Base-by-base conservation (phyloP, 2,329 filamentous ascomycete genomes). In the Penicillium polonicum region DNA sequence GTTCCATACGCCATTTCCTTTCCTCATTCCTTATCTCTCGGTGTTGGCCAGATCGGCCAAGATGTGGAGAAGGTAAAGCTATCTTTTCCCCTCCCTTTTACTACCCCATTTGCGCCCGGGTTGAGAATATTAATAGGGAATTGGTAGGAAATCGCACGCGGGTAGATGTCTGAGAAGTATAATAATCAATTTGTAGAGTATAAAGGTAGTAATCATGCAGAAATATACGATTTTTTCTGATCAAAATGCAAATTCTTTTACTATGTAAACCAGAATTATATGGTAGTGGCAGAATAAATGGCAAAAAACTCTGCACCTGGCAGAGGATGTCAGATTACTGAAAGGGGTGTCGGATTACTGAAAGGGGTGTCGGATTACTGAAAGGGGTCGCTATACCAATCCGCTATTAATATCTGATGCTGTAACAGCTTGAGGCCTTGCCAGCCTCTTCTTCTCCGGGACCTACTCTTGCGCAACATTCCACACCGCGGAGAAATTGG, bases 61-160 rank as follows among this genome's bases (percentile, higher is more conserved):
- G 65, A 71, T 68, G 68, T 65, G 67, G 70, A 72, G 69, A 72
- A 72, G 68, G 70, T 72, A 69, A 39, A 54, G 3, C 49, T 54
- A 43, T 43, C 33, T 35, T 31, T 48, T 44, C 52, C 41, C 52
- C 49, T 48, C 43, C 46, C 35, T 41, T 50, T 50, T 10, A 52
- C 2, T 27, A 12, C n/a, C 2, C 8, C 19, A 15, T 48, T 50
- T 33, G 5, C 17, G 52, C 31, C 33, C 45, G 21, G 36, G 17
- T 39, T 50, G 38, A 21, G 33, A 53, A 45, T 43, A 29, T 50
- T 55, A 19, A 31, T 35, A 43, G n/a, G n/a, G n/a, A n/a, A n/a
- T n/a, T n/a, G n/a, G n/a, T n/a, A n/a, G 21, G 21, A 23, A 23
- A 23, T 23, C 2, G 2, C 2, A 3, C 2, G 2, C 2, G 2